Conservation (phyloP, 371 early-diverging fungal genomes). For the Mucor plumbeus region DNA sequence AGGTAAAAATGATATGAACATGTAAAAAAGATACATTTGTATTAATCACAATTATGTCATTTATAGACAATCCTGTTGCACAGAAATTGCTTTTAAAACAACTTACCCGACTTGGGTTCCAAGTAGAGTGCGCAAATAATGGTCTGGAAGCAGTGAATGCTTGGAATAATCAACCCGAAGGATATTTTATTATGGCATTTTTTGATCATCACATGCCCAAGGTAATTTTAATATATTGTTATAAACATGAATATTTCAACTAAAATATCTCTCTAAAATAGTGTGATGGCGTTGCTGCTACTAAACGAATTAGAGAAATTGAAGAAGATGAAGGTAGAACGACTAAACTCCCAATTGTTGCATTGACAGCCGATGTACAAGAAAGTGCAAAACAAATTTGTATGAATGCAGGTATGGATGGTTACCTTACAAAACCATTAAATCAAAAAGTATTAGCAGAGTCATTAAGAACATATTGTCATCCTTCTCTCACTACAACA, state of each 20-base stretch:
- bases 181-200: conserved; percentile 44
- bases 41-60: conserved; percentile 5
- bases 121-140: conserved; percentile 51
- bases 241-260: not conserved
- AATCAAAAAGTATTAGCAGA: conserved; percentile 42
- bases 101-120: conserved; percentile 46
- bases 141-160: conserved; percentile 48
- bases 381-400: conserved; percentile 51
- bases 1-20: conserved; percentile 24
- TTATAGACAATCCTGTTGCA: conserved; percentile 53
- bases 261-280: conserved; percentile 11
- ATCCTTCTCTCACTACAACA: not conserved
- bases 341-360: conserved; percentile 36
- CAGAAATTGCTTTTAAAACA: conserved; percentile 50
- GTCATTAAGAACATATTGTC: conserved; percentile 33
- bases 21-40: not conserved
- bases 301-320: conserved; percentile 41
- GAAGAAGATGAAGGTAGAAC: conserved; percentile 28
- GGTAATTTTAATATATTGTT: conserved; percentile 19
- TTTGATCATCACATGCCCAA: conserved; percentile 60
- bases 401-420: conserved; percentile 56
- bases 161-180: conserved; percentile 38
- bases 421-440: conserved; percentile 49
- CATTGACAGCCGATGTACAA: conserved; percentile 57
- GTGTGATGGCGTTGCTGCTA: conserved; percentile 58